phyloP scores from a whole-genome alignment of 2,329 filamentous ascomycete genomes.

The Teratosphaeria nubilosa region DNA sequence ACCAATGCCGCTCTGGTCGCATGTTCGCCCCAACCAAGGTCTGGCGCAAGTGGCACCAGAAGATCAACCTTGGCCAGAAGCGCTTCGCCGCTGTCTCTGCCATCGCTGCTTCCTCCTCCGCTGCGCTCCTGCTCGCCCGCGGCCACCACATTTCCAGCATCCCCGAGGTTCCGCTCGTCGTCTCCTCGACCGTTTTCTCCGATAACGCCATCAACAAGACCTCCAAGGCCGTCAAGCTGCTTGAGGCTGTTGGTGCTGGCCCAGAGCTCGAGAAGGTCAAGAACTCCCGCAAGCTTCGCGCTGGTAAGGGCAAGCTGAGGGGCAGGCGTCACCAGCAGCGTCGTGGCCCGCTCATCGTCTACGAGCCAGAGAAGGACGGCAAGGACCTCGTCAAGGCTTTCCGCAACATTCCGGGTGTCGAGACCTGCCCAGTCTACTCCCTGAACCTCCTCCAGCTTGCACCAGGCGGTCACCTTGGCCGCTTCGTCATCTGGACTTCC shows the following conservation, averaged over 20 bases:
- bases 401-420: constrained; percentile 98
- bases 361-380: constrained; percentile 90
- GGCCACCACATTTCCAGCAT: constrained; percentile 90
- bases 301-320: constrained; percentile 98
- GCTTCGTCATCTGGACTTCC: constrained; percentile 98
- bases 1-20: constrained; percentile 99
- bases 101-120: constrained; percentile 88
- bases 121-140: constrained; percentile 89
- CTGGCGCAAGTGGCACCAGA: constrained; percentile 99
- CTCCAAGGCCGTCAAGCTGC: constrained; percentile 70
- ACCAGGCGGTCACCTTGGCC: constrained; percentile 95
- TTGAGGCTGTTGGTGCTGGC: constrained; percentile 84
- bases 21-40: constrained; percentile 99
- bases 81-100: constrained; percentile 97
- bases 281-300: constrained; percentile 90
- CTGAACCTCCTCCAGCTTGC: constrained; percentile 99
- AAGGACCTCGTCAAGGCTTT: constrained; percentile 88
- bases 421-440: constrained; percentile 86
- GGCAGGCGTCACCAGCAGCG: constrained; percentile 95
- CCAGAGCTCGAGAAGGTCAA: constrained; percentile 91
- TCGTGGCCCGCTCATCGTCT: constrained; percentile 94
- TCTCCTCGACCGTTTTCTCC: constrained; percentile 84
- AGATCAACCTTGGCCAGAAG: constrained; percentile 99
- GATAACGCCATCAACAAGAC: constrained; percentile 76
- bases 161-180: constrained; percentile 91